Conservation (phyloP, 768 basidiomycete genomes). For the Baorangia bicolor region DNA sequence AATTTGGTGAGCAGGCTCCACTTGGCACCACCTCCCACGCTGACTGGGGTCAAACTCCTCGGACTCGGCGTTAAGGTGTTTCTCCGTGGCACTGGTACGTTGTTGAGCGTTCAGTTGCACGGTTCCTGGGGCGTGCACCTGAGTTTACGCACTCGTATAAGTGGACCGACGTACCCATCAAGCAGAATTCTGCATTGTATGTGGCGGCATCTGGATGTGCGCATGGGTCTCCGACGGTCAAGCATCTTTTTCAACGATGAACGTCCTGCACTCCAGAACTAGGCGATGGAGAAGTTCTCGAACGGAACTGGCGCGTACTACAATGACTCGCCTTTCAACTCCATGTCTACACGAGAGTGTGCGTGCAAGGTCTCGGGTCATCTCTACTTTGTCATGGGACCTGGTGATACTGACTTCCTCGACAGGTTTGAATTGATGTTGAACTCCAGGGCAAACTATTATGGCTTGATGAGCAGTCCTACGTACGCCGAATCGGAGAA, state of each 20-base stretch:
- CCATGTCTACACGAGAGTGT: not conserved
- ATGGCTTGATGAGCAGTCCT: conserved; percentile 17
- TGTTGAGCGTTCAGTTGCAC: too few relatives aligned
- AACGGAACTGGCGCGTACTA: not conserved
- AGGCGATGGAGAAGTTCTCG: not conserved
- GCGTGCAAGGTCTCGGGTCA: not conserved
- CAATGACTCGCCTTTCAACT: not conserved
- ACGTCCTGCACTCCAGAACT: not conserved
- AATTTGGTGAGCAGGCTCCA: not conserved
- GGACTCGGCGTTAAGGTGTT: conserved; percentile 2
- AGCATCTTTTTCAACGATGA: conserved; percentile 28
- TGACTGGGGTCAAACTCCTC: not conserved
- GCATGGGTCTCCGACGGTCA: conserved; percentile 45
- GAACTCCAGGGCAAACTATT: not conserved
- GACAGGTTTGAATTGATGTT: not conserved
- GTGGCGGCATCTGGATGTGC: not conserved
- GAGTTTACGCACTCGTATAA: not conserved
- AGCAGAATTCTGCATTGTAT: not conserved
- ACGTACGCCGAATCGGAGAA: not conserved
- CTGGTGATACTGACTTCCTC: not conserved
- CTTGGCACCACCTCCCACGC: not conserved
- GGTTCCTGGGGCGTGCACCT: not conserved
- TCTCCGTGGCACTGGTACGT: conserved; percentile 3
- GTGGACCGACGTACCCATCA: not conserved
- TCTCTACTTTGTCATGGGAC: not conserved